phyloP scores from a whole-genome alignment of 2,329 filamentous ascomycete genomes.

The Fusarium anguioides region DNA sequence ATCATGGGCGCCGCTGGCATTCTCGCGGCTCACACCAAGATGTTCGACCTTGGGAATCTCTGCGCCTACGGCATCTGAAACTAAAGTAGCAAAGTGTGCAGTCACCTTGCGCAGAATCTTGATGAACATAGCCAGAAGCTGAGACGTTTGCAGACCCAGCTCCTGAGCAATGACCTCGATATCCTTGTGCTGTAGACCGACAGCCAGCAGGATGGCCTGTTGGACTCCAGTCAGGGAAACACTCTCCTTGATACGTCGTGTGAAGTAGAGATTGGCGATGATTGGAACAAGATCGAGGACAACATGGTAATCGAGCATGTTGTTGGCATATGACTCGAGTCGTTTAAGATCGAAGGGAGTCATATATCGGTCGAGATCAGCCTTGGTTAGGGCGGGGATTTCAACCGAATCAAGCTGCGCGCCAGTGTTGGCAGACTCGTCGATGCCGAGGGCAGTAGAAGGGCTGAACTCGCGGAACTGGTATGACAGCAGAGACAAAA shows the following conservation, averaged over 20 bases:
- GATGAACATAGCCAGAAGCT: slow-evolving; percentile 95
- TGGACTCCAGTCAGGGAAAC: slow-evolving; percentile 85
- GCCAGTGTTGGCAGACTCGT: slow-evolving; percentile 83
- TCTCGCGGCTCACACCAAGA: slow-evolving; percentile 68
- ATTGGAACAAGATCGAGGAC: slow-evolving; percentile 91
- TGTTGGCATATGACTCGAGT: slow-evolving; percentile 94
- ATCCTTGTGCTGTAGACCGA: slow-evolving; percentile 91
- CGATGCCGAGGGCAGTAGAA: slow-evolving; percentile 83
- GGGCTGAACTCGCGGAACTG: slow-evolving; percentile 88
- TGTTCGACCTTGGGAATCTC: slow-evolving; percentile 69
- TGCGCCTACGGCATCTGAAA: slow-evolving; percentile 78
- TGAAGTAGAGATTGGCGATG: slow-evolving; percentile 87
- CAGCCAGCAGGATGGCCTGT: slow-evolving; percentile 85
- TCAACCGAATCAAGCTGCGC: slow-evolving; percentile 70
- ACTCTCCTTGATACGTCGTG: slow-evolving; percentile 73
- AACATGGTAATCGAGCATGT: slow-evolving; percentile 97
- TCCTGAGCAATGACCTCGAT: slow-evolving; percentile 85
- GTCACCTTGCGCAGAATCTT: slow-evolving; percentile 93
- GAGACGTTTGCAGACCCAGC: slow-evolving; percentile 76
- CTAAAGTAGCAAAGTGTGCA: slow-evolving; percentile 77
- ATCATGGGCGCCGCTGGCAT: slow-evolving; percentile 73
- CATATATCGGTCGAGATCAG: slow-evolving; percentile 79
- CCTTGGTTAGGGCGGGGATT: slow-evolving; percentile 71
- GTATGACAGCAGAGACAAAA: slow-evolving; percentile 88
- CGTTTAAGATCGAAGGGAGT: slow-evolving; percentile 96